phyloP scores from a whole-genome alignment of 78 protist species.

The Speleostelium caveatum region DNA sequence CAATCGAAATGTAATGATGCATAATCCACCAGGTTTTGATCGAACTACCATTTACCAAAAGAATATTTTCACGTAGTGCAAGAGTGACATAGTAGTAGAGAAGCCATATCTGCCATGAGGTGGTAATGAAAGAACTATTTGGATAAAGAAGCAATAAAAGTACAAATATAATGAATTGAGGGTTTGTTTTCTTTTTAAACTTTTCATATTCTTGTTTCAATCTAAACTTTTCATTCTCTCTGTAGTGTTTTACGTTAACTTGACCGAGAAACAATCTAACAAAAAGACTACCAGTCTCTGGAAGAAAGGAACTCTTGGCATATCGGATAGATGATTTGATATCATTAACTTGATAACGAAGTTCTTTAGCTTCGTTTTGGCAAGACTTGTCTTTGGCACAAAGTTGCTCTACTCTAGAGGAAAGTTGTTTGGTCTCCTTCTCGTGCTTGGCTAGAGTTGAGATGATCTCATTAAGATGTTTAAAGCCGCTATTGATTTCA shows the following conservation, averaged over 20 bases:
- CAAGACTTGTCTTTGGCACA: slow-evolving; percentile 13
- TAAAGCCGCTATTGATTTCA: slow-evolving; percentile 33
- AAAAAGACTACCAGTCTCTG: slow-evolving; percentile 74
- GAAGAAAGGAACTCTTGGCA: slow-evolving; percentile 42
- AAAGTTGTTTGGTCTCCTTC: slow-evolving; percentile 33
- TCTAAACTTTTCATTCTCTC: slow-evolving; percentile 76
- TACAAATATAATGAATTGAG: slow-evolving; percentile 61
- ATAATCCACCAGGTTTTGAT: slow-evolving; percentile 85
- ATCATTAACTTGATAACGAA: not conserved
- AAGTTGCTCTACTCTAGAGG: not conserved
- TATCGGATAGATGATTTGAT: slow-evolving; percentile 1
- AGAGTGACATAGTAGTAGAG: slow-evolving; percentile 82
- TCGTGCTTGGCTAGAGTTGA: slow-evolving; percentile 55
- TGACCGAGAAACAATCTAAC: slow-evolving; percentile 79
- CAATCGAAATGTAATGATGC: slow-evolving; percentile 86
- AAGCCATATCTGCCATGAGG: slow-evolving; percentile 66
- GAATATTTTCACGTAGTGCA: slow-evolving; percentile 83
- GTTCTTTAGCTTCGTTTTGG: slow-evolving; percentile 13
- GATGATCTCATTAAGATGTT: slow-evolving; percentile 32
- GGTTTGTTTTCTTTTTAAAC: slow-evolving; percentile 73
- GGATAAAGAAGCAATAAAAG: slow-evolving; percentile 37
- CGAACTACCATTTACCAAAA: slow-evolving; percentile 76
- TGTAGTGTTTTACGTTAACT: slow-evolving; percentile 77
- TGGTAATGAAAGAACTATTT: slow-evolving; percentile 39
- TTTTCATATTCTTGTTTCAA: slow-evolving; percentile 83